These are phyloP conservation scores for Globisporangium irregulare DNA, from an alignment of 352 stramenopile genomes.

Conservation along the genomic window DNA sequence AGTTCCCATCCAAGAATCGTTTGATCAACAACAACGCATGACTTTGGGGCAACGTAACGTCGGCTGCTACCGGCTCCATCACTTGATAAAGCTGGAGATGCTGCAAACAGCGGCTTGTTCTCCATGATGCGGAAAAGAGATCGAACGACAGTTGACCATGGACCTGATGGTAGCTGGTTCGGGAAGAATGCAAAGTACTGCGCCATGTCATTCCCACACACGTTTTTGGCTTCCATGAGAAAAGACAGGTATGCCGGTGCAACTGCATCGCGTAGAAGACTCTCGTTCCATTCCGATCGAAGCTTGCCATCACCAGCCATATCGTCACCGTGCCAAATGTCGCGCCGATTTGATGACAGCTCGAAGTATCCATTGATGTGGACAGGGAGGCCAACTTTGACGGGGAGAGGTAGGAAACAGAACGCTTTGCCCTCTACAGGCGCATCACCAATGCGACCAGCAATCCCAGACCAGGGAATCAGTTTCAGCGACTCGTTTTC, in stretches of 20 bases:
- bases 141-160: constrained; percentile 50
- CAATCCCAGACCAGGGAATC: constrained; percentile 88
- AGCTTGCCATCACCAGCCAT: constrained; percentile 79
- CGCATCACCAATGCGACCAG: constrained; percentile 53
- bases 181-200: constrained; percentile 59
- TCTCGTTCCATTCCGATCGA: constrained; percentile 74
- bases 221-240: constrained; percentile 43
- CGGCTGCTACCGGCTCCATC: neutral
- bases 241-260: constrained; percentile 73
- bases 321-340: constrained; percentile 84
- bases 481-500: constrained; percentile 79
- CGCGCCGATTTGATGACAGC: constrained; percentile 83
- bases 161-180: constrained; percentile 33
- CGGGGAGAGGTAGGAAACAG: constrained; percentile 92
- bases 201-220: constrained; percentile 34
- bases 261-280: constrained; percentile 65
- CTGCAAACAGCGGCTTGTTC: constrained; percentile 42
- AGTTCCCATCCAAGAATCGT: constrained; percentile 37
- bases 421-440: constrained; percentile 73
- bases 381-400: constrained; percentile 83
- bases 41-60: constrained; percentile 28
- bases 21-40: constrained; percentile 47
- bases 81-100: constrained; percentile 21
- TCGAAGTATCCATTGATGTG: constrained; percentile 95
- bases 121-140: constrained; percentile 57